A percentile compares a stretch with the other conserved stretches of the same genome.
phyloP scores from a whole-genome alignment of 208 protist species.

The Wallacemonas sp. region DNA sequence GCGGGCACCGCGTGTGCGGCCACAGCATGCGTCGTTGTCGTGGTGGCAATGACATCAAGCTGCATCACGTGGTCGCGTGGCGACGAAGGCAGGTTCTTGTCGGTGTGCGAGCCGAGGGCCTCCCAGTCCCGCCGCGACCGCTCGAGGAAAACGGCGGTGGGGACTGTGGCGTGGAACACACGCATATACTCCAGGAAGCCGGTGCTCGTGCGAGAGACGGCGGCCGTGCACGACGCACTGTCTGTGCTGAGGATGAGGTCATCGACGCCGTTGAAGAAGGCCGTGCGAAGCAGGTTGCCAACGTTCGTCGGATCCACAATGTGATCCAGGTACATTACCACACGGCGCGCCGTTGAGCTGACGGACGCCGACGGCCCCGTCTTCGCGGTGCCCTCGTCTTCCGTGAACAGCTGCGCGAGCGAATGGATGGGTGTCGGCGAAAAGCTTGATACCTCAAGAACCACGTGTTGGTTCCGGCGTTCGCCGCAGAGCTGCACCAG shows the following conservation, averaged over 20 bases:
- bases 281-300: conserved; percentile 64
- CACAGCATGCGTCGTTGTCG: background rate
- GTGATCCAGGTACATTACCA: conserved; percentile 68
- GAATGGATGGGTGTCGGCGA: conserved; percentile 13
- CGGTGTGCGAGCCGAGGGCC: background rate
- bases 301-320: conserved; percentile 80
- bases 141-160: conserved; percentile 34
- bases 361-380: background rate
- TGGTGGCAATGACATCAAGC: conserved; percentile 5
- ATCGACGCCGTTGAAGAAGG: conserved; percentile 69
- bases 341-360: background rate
- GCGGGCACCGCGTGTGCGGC: no score
- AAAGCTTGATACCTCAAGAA: conserved; percentile 68
- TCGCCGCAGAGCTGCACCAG: conserved; percentile 78
- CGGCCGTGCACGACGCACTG: conserved; percentile 62
- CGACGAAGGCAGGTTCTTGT: background rate
- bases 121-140: background rate
- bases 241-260: conserved; percentile 62
- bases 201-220: conserved; percentile 63
- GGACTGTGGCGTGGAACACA: conserved; percentile 36
- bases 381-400: background rate
- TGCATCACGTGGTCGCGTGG: background rate
- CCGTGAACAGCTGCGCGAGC: conserved; percentile 8
- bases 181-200: conserved; percentile 72
- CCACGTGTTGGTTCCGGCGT: conserved; percentile 75